phyloP scores from a whole-genome alignment of 2,329 filamentous ascomycete species.

The Aspergillus sp. region DNA sequence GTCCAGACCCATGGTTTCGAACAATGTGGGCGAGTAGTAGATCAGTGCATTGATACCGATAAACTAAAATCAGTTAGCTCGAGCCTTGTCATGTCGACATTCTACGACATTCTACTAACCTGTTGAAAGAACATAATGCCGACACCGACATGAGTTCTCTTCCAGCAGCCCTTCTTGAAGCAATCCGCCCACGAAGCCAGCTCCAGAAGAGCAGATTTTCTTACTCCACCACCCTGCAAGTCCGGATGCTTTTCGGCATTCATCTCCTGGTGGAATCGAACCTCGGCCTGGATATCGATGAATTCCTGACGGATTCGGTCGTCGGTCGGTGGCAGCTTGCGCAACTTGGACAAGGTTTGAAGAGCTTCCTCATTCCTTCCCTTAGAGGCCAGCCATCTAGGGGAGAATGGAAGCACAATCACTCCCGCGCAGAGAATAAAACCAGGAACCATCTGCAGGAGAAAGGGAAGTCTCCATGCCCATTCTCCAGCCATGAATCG shows the following conservation, averaged over 20 bases:
- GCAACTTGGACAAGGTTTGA: constrained; percentile 44
- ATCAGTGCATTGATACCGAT: constrained; percentile 52
- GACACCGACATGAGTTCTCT: constrained; percentile 48
- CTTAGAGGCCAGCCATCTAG: constrained; percentile 49
- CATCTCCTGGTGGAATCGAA: constrained; percentile 46
- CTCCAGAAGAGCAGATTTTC: constrained; percentile 42
- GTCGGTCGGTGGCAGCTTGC: constrained; percentile 46
- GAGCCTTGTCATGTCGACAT: background rate
- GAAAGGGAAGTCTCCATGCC: constrained; percentile 45
- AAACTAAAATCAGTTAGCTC: constrained; percentile 26
- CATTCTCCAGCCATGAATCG: constrained; percentile 42
- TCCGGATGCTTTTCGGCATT: constrained; percentile 36
- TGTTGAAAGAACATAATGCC: constrained; percentile 57
- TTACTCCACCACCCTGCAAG: constrained; percentile 27
- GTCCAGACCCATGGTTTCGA: constrained; percentile 45
- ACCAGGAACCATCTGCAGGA: constrained; percentile 43
- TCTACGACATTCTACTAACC: constrained; percentile 15
- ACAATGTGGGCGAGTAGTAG: constrained; percentile 60
- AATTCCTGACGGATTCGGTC: constrained; percentile 48
- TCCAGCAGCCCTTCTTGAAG: constrained; percentile 47
- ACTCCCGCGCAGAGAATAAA: constrained; percentile 34
- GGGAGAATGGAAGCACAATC: constrained; percentile 50
- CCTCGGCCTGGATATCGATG: constrained; percentile 49
- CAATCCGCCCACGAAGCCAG: constrained; percentile 47
- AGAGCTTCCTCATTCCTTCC: constrained; percentile 47